Evolutionary conservation across 306 rosid species (phyloP).

Genomic region (Ormosia emarginata): DNA sequence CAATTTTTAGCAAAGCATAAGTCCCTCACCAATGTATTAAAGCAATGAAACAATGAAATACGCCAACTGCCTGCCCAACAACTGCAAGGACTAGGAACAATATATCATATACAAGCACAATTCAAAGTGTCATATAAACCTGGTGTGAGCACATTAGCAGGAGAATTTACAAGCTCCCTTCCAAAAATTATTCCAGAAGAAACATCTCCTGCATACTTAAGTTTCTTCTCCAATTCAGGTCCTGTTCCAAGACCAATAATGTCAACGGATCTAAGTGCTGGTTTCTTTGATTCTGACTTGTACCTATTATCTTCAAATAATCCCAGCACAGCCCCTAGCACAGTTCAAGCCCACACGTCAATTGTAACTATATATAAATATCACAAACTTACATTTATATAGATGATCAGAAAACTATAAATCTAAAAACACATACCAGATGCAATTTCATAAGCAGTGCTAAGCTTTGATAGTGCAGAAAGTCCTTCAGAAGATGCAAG

Average conservation of each 20-base stretch:
- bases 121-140: slow-evolving; percentile 47
- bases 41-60: neutral
- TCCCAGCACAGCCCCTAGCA: slow-evolving; percentile 77
- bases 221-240: slow-evolving; percentile 79
- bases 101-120: neutral
- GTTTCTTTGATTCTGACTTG: slow-evolving; percentile 77
- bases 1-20: neutral
- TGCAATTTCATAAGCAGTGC: slow-evolving; percentile 72
- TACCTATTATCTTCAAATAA: slow-evolving; percentile 80
- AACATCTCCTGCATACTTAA: slow-evolving; percentile 74
- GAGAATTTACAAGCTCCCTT: slow-evolving; percentile 91
- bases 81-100: neutral
- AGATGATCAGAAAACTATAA: slow-evolving; percentile 4
- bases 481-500: slow-evolving; percentile 76
- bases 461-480: slow-evolving; percentile 59
- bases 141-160: slow-evolving; percentile 98
- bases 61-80: neutral
- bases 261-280: slow-evolving; percentile 63
- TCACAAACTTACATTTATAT: neutral
- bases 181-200: slow-evolving; percentile 81
- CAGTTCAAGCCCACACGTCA: slow-evolving; percentile 22
- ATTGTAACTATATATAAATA: slow-evolving; percentile 9
- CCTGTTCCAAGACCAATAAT: slow-evolving; percentile 90
- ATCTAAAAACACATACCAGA: slow-evolving; percentile 54
- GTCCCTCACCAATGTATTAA: neutral